These are phyloP conservation scores for Benincasa hispida DNA, from an alignment of 306 rosid species.

Conservation along the genomic window DNA sequence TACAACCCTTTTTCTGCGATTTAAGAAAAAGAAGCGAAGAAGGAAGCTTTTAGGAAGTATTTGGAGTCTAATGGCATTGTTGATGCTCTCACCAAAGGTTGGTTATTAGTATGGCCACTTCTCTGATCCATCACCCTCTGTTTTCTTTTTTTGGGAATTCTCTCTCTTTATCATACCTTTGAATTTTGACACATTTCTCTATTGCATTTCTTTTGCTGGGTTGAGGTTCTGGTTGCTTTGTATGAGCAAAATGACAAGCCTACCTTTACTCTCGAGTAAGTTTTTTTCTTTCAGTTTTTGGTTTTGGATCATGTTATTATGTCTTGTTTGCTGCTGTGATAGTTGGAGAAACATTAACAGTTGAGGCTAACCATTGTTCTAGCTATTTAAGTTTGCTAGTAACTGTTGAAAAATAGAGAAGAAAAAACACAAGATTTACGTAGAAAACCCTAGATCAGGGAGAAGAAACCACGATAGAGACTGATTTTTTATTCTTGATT, in stretches of 20 bases:
- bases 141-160: neutral
- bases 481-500: too few species aligned
- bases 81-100: conserved; percentile 94
- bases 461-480: too few species aligned
- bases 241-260: conserved; percentile 97
- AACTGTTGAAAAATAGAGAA: too few species aligned
- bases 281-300: neutral
- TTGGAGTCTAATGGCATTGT: conserved; percentile 86
- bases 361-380: neutral
- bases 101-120: neutral
- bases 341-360: neutral
- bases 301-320: neutral
- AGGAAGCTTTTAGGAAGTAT: conserved; percentile 84
- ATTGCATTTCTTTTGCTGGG: neutral
- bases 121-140: neutral
- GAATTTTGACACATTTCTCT: neutral
- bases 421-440: too few species aligned
- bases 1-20: neutral
- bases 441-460: too few species aligned
- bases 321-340: neutral
- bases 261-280: conserved; percentile 88
- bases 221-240: conserved; percentile 72
- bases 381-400: neutral
- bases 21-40: conserved; percentile 88
- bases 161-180: neutral